Base-by-base conservation (phyloP, 2,329 filamentous ascomycete species). In the Colletotrichum sp. region DNA sequence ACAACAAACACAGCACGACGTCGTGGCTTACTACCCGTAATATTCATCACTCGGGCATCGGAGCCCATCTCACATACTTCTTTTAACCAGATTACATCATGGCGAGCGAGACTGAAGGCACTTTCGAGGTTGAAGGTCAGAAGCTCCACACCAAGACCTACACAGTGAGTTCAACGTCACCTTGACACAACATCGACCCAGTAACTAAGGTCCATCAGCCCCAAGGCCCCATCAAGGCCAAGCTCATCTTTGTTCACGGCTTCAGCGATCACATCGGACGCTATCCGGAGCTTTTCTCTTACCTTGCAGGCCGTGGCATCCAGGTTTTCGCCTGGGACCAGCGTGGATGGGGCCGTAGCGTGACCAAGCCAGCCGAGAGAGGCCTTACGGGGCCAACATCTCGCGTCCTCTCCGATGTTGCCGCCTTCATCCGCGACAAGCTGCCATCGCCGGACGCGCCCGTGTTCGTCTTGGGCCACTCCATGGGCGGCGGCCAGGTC, bases 401-500 rank as follows among this genome's bases (percentile, higher is more conserved):
- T 3, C 90, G 89, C 71, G 95, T 98, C 72, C 87, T 98, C 60
- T 89, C 90, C 74, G 96, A 98, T 83, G 92, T 98, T 71, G 94
- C 92, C 13, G 92, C 93, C 59, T 95, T 98, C 83, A 88, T 97
- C 79, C 88, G 88, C 75, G 86, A 87, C 36, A 90, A 94, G 77
- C 86, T 93, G 7, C 89, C 89, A 12, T 83, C 74, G 5, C 21
- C 52, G 13, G 21, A 84, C 6, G 86, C 88, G 44, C 95, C 95
- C 0, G 82, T 98, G 18, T 98, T 98, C 85, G 89, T 98, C 24
- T 92, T 97, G 88, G 96, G 96, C 69, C 95, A 98, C 85, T 96
- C 94, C 26, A 98, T 98, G 95, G 96, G 96, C 78, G 96, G 96
- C 75, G 95, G 92, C 28, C 90, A 98, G 84, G 90, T 93, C 8